Percentiles rank a stretch among this genome's conserved stretches.
These are phyloP conservation scores for Mortierella sp. DNA, from an alignment of 371 early-diverging fungal species.

Conservation along the genomic window DNA sequence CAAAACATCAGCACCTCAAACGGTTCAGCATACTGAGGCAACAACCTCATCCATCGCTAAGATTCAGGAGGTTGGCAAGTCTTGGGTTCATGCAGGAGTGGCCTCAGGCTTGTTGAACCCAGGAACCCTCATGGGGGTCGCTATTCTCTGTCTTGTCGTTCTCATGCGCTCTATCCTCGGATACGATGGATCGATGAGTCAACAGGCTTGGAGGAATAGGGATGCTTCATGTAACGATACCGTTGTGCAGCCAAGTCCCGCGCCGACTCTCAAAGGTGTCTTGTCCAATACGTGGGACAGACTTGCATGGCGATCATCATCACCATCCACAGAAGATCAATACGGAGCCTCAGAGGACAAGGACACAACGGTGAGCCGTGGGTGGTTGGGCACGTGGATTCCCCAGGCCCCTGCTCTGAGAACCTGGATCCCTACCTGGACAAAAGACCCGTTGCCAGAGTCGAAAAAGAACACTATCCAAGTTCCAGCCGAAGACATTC, in stretches of 20 bases:
- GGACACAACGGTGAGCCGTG: not conserved
- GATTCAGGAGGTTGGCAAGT: constrained; percentile 2
- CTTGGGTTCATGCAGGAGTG: constrained; percentile 22
- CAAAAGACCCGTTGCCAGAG: too few species aligned
- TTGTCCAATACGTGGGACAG: constrained; percentile 19
- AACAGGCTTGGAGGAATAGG: not conserved
- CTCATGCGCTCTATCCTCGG: constrained; percentile 14
- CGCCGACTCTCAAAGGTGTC: constrained; percentile 1
- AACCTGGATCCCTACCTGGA: constrained; percentile 24
- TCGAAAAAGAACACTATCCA: constrained; percentile 4
- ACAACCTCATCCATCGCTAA: constrained; percentile 9
- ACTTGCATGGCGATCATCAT: constrained; percentile 5
- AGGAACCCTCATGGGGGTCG: constrained; percentile 32
- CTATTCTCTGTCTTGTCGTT: constrained; percentile 17
- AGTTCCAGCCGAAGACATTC: constrained; percentile 33
- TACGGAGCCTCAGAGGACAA: not conserved
- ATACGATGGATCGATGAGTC: not conserved
- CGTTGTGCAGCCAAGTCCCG: not conserved
- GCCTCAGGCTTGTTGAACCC: constrained; percentile 33
- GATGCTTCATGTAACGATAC: constrained; percentile 11
- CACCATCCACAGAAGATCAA: not conserved
- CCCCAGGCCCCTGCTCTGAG: constrained; percentile 21
- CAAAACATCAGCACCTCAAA: not conserved
- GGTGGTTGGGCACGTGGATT: constrained; percentile 26
- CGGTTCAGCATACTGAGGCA: constrained; percentile 5